Evolutionary conservation across 441 rosid genomes (phyloP), one percentile per base, ranked within the genome.

Genomic region (Arabidopsis hybrid): DNA sequence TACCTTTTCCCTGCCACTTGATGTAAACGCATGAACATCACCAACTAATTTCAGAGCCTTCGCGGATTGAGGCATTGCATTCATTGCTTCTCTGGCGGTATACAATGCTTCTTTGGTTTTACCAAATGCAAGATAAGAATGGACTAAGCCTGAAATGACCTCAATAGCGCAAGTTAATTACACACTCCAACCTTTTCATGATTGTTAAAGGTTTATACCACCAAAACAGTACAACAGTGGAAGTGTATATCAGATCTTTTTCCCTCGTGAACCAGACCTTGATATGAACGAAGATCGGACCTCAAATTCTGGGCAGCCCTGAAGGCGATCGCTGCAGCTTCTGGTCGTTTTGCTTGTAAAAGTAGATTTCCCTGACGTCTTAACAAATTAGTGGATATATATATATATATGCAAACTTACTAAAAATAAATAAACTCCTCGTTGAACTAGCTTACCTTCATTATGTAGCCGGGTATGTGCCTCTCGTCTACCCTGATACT

Each of bases 61-160:
- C 62, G 99, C 96, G 40, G 98, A 95, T 77, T 92, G 99, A 79
- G 99, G 99, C 97, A 93, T 95, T 60, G 97, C 95, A 83, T 88
- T 95, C 98, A 93, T 93, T 47, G 98, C 99, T 87, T 91, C 99
- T 80, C 99, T 89, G 8, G 99, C 91, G 38, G 95, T 87, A 83
- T 85, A 88, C 67, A 95, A 82, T 46, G 98, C 99, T 82, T 95
- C 97, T 83, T 95, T 95, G 74, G 87, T 84, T 84, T 91, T 95
- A 49, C 89, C 86, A 78, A 84, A 90, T 71, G 92, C 92, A 88
- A 95, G 74, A 87, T 90, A 95, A 38, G 98, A 93, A 76, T 89
- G 92, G 72, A 95, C 99, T 83, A 92, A 83, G 77, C 99, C 98
- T 95, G 88, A 74, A 82, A 82, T 63, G 34, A 35, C 38, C 64